Conservation (phyloP, 495 filamentous ascomycete genomes). For the Penicillium ucsense region DNA sequence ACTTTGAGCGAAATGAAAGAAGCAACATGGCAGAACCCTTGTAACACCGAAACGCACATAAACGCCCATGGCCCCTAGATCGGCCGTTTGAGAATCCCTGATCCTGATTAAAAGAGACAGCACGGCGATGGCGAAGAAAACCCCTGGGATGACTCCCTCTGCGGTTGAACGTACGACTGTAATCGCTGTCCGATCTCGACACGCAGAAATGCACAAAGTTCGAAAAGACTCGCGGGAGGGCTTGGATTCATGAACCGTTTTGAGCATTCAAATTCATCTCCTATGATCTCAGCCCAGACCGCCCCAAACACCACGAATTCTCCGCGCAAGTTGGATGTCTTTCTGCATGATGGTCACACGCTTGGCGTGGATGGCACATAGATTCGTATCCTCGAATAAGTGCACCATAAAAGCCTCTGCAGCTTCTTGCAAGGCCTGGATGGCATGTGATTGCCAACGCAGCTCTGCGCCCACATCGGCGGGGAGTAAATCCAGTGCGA, state of each 20-base stretch:
- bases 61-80: too few relatives aligned
- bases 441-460: conserved; percentile 88
- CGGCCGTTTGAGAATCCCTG: too few relatives aligned
- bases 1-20: too few relatives aligned
- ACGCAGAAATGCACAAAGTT: too few relatives aligned
- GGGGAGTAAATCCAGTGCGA: conserved; percentile 51
- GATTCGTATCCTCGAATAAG: conserved; percentile 90
- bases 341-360: conserved; percentile 97
- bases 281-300: conserved; percentile 39
- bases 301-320: conserved; percentile 67
- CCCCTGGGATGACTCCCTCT: too few relatives aligned
- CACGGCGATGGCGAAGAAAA: too few relatives aligned
- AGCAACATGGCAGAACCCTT: conserved; percentile 1
- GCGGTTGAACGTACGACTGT: background rate
- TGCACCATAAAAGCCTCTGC: conserved; percentile 89
- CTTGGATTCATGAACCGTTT: too few relatives aligned
- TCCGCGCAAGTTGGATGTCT: conserved; percentile 80
- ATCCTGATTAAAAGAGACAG: too few relatives aligned
- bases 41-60: too few relatives aligned
- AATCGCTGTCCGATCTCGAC: too few relatives aligned
- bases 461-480: conserved; percentile 46
- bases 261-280: too few relatives aligned
- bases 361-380: conserved; percentile 93
- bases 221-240: too few relatives aligned
- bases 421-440: conserved; percentile 83